These are phyloP conservation scores for Hemisphaericaspora xylofermentans DNA, from an alignment of 1,139 yeast genomes.

Conservation along the genomic window DNA sequence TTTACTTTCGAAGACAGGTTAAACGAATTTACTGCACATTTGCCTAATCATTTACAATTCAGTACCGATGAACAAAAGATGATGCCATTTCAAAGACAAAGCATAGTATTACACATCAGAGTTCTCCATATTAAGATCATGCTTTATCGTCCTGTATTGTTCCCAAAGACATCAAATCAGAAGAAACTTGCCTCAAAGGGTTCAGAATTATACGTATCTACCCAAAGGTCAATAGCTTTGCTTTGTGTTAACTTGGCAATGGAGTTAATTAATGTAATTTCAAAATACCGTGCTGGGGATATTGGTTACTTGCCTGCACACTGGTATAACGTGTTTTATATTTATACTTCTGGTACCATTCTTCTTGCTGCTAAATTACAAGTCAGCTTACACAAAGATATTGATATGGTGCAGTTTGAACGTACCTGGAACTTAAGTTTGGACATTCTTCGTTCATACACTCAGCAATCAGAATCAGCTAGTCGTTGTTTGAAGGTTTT, in stretches of 20 bases:
- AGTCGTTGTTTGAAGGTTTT: conserved; percentile 13
- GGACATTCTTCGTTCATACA: conserved; percentile 13
- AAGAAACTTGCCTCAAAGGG: conserved; percentile 1
- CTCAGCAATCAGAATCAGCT: conserved; percentile 14
- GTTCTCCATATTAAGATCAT: conserved; percentile 14
- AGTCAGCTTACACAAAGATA: conserved; percentile 8
- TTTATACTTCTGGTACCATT: conserved; percentile 14
- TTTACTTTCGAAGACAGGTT: conserved; percentile 13
- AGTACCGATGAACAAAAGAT: conserved; percentile 7
- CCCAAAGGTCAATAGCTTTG: conserved; percentile 11
- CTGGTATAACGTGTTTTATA: conserved; percentile 15
- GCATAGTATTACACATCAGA: conserved; percentile 14
- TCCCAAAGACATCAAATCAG: conserved; percentile 9
- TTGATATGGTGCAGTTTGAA: conserved; percentile 7
- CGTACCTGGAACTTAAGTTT: conserved; percentile 11
- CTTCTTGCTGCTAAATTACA: conserved; percentile 15
- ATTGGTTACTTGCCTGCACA: conserved; percentile 13
- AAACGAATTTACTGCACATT: conserved; percentile 10
- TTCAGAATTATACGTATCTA: conserved; percentile 11
- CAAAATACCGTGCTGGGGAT: conserved; percentile 12
- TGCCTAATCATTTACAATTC: conserved; percentile 12
- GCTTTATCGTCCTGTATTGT: conserved; percentile 13
- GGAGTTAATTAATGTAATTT: conserved; percentile 12
- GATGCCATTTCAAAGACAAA: conserved; percentile 14
- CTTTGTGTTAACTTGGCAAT: conserved; percentile 13